Evolutionary conservation across 2,329 filamentous ascomycete genomes (phyloP), one percentile per base, ranked within the genome.

Genomic region (Penicillium sp.): DNA sequence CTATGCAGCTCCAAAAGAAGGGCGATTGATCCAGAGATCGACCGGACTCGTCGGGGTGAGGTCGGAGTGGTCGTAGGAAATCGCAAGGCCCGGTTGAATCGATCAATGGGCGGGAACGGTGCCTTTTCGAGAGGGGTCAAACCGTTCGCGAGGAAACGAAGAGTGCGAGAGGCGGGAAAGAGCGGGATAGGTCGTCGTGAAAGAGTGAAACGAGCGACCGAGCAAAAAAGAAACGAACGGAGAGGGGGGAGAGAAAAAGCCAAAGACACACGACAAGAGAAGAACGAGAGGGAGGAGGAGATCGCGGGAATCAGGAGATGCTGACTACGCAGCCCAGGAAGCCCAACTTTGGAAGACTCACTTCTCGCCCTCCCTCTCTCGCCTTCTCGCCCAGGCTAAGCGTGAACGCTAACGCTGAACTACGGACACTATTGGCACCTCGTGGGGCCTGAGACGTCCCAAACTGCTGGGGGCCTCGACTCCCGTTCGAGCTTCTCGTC

Each of bases 141-240:
- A 54, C 50, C 47, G 57, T 48, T 51, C 53, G n/a, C n/a, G 43
- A 45, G 58, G 62, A 68, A 63, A 61, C 57, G 62, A 62, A 62
- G 44, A 48, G 28, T 41, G 45, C 36, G 37, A 30, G 27, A 26
- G 21, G 35, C 27, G 14, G 48, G 48, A 53, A 56, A 48, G 48
- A 56, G 67, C 67, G 62, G 60, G 63, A 64, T 60, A 60, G 65
- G 64, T 59, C 62, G 68, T 70, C 70, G 69, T 73, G 62, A 75
- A 75, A 61, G 72, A 75, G 71, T 74, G 71, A 68, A 72, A 72
- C 71, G 67, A 67, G 53, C 63, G 55, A 66, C 63, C 63, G 57
- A 61, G 53, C 58, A 15, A 52, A 60, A 54, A 57, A 59, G 54
- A 57, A 57, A 63, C 56, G 51, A 54, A 56, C 47, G 45, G 54